phyloP scores from a whole-genome alignment of 2,329 filamentous ascomycete genomes.

The Calonectria henricotiae region DNA sequence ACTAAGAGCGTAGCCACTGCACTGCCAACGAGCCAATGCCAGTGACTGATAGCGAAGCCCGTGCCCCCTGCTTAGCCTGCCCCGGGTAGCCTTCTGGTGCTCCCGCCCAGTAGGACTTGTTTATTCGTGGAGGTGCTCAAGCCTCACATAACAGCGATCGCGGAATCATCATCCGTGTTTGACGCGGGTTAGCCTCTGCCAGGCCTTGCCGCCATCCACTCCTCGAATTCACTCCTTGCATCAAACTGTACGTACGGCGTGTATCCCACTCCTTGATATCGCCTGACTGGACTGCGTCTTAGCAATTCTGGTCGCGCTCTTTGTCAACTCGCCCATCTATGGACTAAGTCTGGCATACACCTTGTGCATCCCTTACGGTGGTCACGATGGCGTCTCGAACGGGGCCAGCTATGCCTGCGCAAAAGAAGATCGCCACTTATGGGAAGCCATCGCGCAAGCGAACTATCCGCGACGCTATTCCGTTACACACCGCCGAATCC shows the following conservation, averaged over 20 bases:
- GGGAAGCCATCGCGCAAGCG: constrained; percentile 52
- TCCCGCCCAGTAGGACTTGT: neutral
- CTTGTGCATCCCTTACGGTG: constrained; percentile 32
- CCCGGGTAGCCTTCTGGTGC: neutral
- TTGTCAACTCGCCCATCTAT: constrained; percentile 28
- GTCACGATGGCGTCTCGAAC: constrained; percentile 46
- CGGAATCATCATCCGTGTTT: constrained; percentile 21
- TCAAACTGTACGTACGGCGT: neutral
- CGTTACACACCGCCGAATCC: constrained; percentile 46
- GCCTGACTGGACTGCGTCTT: neutral
- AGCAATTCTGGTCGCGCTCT: constrained; percentile 3
- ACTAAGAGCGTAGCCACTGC: constrained; percentile 2
- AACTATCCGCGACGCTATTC: constrained; percentile 44
- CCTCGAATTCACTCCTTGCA: constrained; percentile 12
- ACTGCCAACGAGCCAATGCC: constrained; percentile 23
- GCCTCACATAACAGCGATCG: constrained; percentile 29
- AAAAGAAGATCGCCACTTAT: constrained; percentile 52
- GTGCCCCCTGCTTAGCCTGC: constrained; percentile 19
- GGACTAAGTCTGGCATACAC: constrained; percentile 37
- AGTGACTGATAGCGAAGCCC: constrained; percentile 22
- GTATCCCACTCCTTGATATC: neutral
- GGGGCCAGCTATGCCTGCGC: constrained; percentile 45
- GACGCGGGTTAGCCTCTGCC: constrained; percentile 27
- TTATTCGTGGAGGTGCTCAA: constrained; percentile 26
- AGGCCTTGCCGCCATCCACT: constrained; percentile 15